A percentile compares a stretch with the other conserved stretches of the same genome.
Conservation (phyloP, 192 early-diverging fungal species). For the Pilaira anomala region DNA sequence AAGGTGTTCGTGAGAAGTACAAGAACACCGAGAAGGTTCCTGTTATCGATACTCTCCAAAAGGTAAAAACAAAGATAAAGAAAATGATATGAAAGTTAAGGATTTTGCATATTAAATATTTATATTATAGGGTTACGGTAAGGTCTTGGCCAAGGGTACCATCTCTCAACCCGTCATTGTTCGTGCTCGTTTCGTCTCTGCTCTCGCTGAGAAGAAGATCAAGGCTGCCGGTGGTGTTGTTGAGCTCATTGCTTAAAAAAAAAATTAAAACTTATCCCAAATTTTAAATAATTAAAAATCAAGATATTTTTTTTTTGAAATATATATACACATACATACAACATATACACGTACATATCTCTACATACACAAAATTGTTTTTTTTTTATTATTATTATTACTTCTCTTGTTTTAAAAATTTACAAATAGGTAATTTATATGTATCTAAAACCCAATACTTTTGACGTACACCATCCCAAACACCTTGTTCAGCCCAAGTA, state of each 20-base stretch:
- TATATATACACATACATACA: too few relatives aligned
- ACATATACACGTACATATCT: background rate
- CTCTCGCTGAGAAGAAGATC: constrained; percentile 98
- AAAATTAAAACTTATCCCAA: too few relatives aligned
- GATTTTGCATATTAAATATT: background rate
- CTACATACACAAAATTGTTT: background rate
- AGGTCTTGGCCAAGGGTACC: constrained; percentile 94
- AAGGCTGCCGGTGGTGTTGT: constrained; percentile 91
- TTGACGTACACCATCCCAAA: constrained; percentile 82
- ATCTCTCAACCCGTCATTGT: constrained; percentile 94
- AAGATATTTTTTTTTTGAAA: too few relatives aligned
- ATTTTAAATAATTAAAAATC: too few relatives aligned
- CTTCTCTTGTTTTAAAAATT: constrained; percentile 41
- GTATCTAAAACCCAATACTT: constrained; percentile 69
- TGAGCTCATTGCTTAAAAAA: constrained; percentile 56
- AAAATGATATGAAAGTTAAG: background rate
- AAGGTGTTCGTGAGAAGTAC: constrained; percentile 79
- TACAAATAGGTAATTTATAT: constrained; percentile 74
- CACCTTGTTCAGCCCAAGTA: constrained; percentile 69
- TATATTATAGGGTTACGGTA: constrained; percentile 73
- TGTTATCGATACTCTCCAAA: constrained; percentile 84
- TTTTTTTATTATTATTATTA: background rate
- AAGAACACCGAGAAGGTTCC: constrained; percentile 87
- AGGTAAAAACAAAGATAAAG: constrained; percentile 13
- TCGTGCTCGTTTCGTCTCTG: constrained; percentile 89